Evolutionary conservation across 768 basidiomycete species (phyloP).

Genomic region (Suillus tomentosus): DNA sequence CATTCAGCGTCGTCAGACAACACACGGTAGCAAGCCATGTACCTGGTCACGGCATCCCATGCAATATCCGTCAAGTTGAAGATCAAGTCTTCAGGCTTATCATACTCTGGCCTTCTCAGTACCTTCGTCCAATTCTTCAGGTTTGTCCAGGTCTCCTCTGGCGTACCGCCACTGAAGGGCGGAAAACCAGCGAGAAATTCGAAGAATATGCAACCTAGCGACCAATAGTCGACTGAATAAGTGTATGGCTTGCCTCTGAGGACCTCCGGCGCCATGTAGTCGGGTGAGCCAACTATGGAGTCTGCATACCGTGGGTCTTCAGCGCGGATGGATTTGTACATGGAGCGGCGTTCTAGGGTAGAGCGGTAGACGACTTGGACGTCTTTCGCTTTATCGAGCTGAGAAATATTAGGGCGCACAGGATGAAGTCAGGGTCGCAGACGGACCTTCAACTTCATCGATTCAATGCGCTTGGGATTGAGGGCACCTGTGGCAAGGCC

Average conservation of each 20-base stretch:
- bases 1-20: conserved; percentile 9
- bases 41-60: conserved; percentile 94
- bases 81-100: conserved; percentile 92
- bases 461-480: conserved; percentile 93
- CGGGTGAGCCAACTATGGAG: conserved; percentile 96
- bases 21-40: conserved; percentile 18
- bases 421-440: neutral
- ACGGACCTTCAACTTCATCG: conserved; percentile 84
- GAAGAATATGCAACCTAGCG: conserved; percentile 95
- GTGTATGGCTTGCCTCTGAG: conserved; percentile 93
- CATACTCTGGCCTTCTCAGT: conserved; percentile 90
- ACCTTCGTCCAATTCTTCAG: conserved; percentile 97
- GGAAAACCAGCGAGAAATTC: conserved; percentile 98
- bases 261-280: conserved; percentile 98
- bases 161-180: conserved; percentile 93
- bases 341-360: conserved; percentile 90
- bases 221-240: conserved; percentile 98
- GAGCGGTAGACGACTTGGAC: conserved; percentile 87
- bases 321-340: conserved; percentile 90
- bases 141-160: conserved; percentile 99
- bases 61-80: conserved; percentile 94
- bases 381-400: conserved; percentile 98
- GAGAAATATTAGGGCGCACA: conserved; percentile 16
- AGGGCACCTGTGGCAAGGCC: conserved; percentile 96
- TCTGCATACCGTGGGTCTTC: conserved; percentile 94